Percentiles rank a stretch among this genome's conserved stretches.
Evolutionary conservation across 768 basidiomycete species (phyloP).

Genomic region (Collybia sp.): DNA sequence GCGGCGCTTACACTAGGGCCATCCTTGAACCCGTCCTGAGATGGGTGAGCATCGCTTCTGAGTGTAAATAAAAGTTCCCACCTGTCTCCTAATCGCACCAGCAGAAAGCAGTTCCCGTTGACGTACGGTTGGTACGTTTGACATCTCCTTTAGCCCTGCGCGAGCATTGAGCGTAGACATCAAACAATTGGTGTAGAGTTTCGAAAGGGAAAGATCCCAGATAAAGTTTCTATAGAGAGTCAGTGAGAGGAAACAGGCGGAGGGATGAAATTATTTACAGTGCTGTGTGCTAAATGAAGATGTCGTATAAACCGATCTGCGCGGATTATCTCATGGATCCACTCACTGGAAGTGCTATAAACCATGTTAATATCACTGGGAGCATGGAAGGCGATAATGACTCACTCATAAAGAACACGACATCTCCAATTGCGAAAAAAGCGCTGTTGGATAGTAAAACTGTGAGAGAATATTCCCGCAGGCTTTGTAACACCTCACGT

Average conservation of each 20-base stretch:
- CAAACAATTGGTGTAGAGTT: slow-evolving; percentile 44
- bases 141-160: slow-evolving; percentile 22
- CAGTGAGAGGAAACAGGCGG: neutral
- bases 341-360: slow-evolving; percentile 31
- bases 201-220: slow-evolving; percentile 43
- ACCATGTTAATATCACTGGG: neutral
- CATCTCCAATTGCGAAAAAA: slow-evolving; percentile 37
- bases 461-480: neutral
- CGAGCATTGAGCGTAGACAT: slow-evolving; percentile 46
- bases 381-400: slow-evolving; percentile 1
- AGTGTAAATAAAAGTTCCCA: slow-evolving; percentile 1
- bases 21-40: no score
- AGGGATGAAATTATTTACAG: slow-evolving; percentile 24
- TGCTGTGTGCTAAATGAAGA: slow-evolving; percentile 30
- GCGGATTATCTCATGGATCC: neutral
- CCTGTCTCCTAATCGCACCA: slow-evolving; percentile 9
- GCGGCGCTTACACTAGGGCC: no score
- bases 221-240: slow-evolving; percentile 35
- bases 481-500: slow-evolving; percentile 17
- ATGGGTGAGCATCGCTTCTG: neutral
- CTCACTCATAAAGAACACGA: slow-evolving; percentile 42
- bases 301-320: no score
- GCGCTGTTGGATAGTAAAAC: slow-evolving; percentile 22
- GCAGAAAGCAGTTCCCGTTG: slow-evolving; percentile 17
- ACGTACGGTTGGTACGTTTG: slow-evolving; percentile 15